Evolutionary conservation across 2,329 filamentous ascomycete genomes (phyloP).

Genomic region (Epichloe coenophiala): DNA sequence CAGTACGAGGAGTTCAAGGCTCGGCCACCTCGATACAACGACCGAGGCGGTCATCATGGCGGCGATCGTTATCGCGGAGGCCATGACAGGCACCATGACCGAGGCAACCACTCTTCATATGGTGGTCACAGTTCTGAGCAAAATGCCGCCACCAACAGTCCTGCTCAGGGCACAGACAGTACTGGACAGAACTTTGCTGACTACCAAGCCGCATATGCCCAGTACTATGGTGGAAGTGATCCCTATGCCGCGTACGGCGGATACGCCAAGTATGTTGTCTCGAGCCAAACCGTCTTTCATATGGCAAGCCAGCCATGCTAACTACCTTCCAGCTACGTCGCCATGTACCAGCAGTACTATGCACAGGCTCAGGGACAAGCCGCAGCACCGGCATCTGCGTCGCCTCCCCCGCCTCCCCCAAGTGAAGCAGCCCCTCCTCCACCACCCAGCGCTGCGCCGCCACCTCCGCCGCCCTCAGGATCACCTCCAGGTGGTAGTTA

Average conservation of each 20-base stretch:
- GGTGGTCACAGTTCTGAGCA: conserved; percentile 17
- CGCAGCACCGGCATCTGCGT: conserved; percentile 31
- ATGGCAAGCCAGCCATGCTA: conserved; percentile 10
- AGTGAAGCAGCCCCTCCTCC: conserved; percentile 50
- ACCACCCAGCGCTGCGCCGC: conserved; percentile 33
- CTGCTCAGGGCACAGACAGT: conserved; percentile 17
- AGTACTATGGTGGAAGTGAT: conserved; percentile 64
- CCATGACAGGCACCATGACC: conserved; percentile 14
- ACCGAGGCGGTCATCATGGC: conserved; percentile 21
- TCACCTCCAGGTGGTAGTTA: conserved; percentile 44
- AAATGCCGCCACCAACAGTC: conserved; percentile 21
- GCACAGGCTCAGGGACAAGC: conserved; percentile 34
- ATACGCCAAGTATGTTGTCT: conserved; percentile 52
- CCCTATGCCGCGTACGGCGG: conserved; percentile 88
- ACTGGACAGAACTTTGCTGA: conserved; percentile 29
- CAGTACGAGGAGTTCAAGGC: conserved; percentile 89
- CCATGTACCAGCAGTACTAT: conserved; percentile 64
- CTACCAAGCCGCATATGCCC: conserved; percentile 70
- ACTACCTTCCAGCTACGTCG: conserved; percentile 35
- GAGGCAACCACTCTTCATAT: conserved; percentile 17
- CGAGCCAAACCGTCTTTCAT: not conserved
- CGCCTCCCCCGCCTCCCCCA: conserved; percentile 48
- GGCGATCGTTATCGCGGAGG: conserved; percentile 20
- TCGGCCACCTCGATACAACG: conserved; percentile 55
- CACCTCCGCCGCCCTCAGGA: conserved; percentile 34